Percentiles rank a stretch among this genome's conserved stretches.
Conservation (phyloP, 306 rosid species). For the Begonia fuchsioides region DNA sequence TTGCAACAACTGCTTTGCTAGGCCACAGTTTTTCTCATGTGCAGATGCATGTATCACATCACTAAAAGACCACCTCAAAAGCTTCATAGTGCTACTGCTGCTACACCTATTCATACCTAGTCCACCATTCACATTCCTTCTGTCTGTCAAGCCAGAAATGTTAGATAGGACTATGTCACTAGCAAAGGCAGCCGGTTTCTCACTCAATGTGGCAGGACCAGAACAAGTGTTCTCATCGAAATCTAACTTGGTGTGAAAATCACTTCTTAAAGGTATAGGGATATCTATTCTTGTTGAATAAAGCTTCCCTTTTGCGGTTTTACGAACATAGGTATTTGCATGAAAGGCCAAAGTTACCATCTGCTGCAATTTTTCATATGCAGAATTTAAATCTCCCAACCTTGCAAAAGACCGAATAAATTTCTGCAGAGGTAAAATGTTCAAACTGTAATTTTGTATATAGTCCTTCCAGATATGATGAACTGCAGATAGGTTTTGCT, state of each 20-base stretch:
- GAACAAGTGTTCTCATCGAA: constrained; percentile 18
- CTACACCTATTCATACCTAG: constrained; percentile 11
- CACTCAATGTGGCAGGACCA: constrained; percentile 10
- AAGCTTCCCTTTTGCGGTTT: constrained; percentile 24
- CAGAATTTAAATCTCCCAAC: constrained; percentile 35
- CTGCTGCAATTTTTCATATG: constrained; percentile 36
- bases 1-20: constrained; percentile 40
- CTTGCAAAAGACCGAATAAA: constrained; percentile 44
- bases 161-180: constrained; percentile 13
- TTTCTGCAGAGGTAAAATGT: constrained; percentile 27
- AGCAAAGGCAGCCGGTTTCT: constrained; percentile 14
- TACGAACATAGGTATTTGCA: constrained; percentile 21
- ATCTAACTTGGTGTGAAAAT: constrained; percentile 20
- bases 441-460: constrained; percentile 32
- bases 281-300: constrained; percentile 46
- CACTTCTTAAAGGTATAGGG: constrained; percentile 47
- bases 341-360: constrained; percentile 41
- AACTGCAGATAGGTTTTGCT: constrained; percentile 47
- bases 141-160: constrained; percentile 13
- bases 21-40: constrained; percentile 20
- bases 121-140: constrained; percentile 17
- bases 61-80: constrained; percentile 47
- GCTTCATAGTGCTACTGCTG: constrained; percentile 15
- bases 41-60: constrained; percentile 53
- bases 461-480: constrained; percentile 62